Conservation (phyloP, 2,329 filamentous ascomycete species). For the Sclerotinia trifoliorum region DNA sequence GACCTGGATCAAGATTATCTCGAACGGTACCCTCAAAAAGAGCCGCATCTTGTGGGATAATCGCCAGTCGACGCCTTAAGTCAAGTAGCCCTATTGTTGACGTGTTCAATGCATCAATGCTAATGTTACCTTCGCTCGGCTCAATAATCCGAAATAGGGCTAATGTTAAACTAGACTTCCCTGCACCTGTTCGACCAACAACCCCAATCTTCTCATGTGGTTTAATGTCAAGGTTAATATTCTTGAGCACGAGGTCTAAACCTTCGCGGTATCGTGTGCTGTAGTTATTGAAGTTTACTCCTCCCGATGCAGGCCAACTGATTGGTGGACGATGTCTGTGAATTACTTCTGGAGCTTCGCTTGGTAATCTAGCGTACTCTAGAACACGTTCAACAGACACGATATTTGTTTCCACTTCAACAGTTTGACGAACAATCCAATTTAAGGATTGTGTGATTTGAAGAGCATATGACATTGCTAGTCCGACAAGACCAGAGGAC, state of each 20-base stretch:
- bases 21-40: constrained; percentile 91
- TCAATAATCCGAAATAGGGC: constrained; percentile 96
- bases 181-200: constrained; percentile 91
- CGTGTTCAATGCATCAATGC: constrained; percentile 86
- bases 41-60: constrained; percentile 96
- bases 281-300: constrained; percentile 88
- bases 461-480: constrained; percentile 95
- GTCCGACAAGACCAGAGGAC: constrained; percentile 75
- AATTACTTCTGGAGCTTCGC: constrained; percentile 92
- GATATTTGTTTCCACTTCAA: constrained; percentile 99
- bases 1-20: constrained; percentile 92
- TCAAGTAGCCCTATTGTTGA: constrained; percentile 87
- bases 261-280: constrained; percentile 90
- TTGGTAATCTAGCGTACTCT: constrained; percentile 88
- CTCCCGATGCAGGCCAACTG: constrained; percentile 87
- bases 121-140: constrained; percentile 75
- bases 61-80: constrained; percentile 82
- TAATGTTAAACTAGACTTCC: constrained; percentile 91
- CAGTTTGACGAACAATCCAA: constrained; percentile 98
- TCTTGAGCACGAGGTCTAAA: constrained; percentile 87
- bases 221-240: constrained; percentile 89
- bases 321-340: constrained; percentile 81
- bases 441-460: constrained; percentile 97
- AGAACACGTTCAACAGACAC: constrained; percentile 97
- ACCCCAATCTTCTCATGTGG: constrained; percentile 97